phyloP scores from a whole-genome alignment of 768 basidiomycete genomes.

The Podaxis mareebaensis region DNA sequence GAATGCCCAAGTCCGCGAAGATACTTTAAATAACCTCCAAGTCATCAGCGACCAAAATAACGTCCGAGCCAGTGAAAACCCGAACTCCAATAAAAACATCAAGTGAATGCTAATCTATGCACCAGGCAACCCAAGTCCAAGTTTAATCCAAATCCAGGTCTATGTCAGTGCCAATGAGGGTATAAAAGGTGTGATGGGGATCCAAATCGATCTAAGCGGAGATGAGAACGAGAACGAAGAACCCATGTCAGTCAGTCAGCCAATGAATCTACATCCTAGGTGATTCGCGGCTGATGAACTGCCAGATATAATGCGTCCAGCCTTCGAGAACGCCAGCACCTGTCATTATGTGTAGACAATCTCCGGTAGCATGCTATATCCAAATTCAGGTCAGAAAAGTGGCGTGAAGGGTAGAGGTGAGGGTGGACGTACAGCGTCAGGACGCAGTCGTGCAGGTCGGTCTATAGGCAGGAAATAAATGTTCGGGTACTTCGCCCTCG shows the following conservation, averaged over 20 bases:
- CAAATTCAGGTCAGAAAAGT: background rate
- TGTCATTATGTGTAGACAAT: slow-evolving; percentile 49
- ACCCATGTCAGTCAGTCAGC: background rate
- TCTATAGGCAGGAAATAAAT: slow-evolving; percentile 64
- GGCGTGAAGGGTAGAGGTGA: background rate
- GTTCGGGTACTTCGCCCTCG: slow-evolving; percentile 43
- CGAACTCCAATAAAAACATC: too few relatives aligned
- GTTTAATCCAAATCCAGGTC: background rate
- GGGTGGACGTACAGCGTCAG: slow-evolving; percentile 55
- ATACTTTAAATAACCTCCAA: too few relatives aligned
- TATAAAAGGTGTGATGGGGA: background rate
- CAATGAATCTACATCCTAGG: slow-evolving; percentile 1
- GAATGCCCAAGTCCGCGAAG: too few relatives aligned
- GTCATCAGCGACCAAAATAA: too few relatives aligned
- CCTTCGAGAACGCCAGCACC: slow-evolving; percentile 51
- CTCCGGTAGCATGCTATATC: slow-evolving; percentile 40
- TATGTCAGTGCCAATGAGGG: background rate
- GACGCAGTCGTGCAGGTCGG: slow-evolving; percentile 58
- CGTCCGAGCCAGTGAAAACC: too few relatives aligned
- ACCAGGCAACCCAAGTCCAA: too few relatives aligned
- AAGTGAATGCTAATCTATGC: too few relatives aligned
- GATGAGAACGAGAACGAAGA: background rate
- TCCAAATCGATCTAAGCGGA: background rate
- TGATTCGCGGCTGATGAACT: slow-evolving; percentile 36
- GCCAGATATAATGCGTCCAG: slow-evolving; percentile 52